phyloP scores from a whole-genome alignment of 1,284 basidiomycete genomes.

The Tylopilus sp. region DNA sequence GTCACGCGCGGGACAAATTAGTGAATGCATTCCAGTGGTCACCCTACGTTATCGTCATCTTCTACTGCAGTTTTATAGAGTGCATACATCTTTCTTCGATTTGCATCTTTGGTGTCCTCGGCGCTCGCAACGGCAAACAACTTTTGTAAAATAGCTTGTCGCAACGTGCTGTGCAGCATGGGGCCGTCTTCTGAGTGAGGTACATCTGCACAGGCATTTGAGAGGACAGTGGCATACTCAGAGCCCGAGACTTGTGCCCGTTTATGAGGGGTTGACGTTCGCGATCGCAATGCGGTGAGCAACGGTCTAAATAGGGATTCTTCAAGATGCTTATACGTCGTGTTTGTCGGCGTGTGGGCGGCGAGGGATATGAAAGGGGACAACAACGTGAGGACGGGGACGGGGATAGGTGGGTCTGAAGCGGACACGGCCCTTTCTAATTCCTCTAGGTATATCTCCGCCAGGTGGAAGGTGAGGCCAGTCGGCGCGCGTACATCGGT shows the following conservation, averaged over 20 bases:
- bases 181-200: constrained; percentile 36
- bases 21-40: constrained; percentile 11
- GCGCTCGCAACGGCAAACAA: constrained; percentile 76
- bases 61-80: constrained; percentile 65
- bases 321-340: constrained; percentile 67
- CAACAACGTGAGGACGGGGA: constrained; percentile 57
- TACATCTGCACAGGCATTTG: constrained; percentile 47
- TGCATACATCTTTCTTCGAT: constrained; percentile 77
- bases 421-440: constrained; percentile 65
- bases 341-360: constrained; percentile 57
- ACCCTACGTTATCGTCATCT: constrained; percentile 37
- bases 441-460: constrained; percentile 89
- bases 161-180: constrained; percentile 40
- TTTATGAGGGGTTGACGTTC: constrained; percentile 38
- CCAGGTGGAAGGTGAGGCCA: constrained; percentile 79
- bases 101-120: constrained; percentile 68
- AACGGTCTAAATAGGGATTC: constrained; percentile 63
- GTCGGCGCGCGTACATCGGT: constrained; percentile 71
- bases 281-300: constrained; percentile 43
- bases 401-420: constrained; percentile 36
- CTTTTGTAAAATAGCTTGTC: constrained; percentile 54
- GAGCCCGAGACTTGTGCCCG: constrained; percentile 34
- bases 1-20: not conserved
- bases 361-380: constrained; percentile 65
- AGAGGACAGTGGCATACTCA: constrained; percentile 41